Base-by-base conservation (phyloP, 108 stramenopile genomes). In the Heterococcus sp. region DNA sequence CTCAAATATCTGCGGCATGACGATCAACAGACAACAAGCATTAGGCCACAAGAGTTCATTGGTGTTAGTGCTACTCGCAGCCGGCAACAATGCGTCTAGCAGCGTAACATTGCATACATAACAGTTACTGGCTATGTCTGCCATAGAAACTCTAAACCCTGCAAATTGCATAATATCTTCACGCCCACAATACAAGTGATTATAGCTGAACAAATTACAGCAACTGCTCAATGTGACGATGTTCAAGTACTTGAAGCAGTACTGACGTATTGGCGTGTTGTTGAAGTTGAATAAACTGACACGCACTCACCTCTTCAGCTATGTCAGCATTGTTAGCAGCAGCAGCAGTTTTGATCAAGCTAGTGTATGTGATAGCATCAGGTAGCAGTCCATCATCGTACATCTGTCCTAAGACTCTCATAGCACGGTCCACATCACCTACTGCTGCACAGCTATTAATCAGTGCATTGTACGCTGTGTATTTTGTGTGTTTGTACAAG, bases 311-410 rank as follows among this genome's bases (percentile, higher is more conserved):
- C 76, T 78, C 76, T 67, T 78, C 76, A 29, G 76, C 76, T 35
- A 63, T 70, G 35, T 78, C 69, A 2, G 69, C 76, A 68, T 68
- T 70, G 40, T 2, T 31, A 1, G 76, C 69, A 21, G 40, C 38
- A 33, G 76, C 76, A 28, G 76, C 76, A 32, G 78, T 70, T 66
- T 80, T 80, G 64, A 80, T 80, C 5, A 80, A 66, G 64, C 70
- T 72, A 27, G 78, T 80, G 68, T 69, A 80, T 26, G 71, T 80
- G 40, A 80, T 69, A n/a, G 71, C 71, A 30, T 80, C 78, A 1
- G 78, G 78, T 70, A 66, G 71, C 29, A 80, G 38, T 4, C 37
- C 76, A 34, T 71, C 76, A 29, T 80, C 71, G 4, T 71, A 58
- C 78, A 80, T 80, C 37, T 39, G 65, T 0, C 65, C 5, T 2